Evolutionary conservation across 2,329 filamentous ascomycete genomes (phyloP), one percentile per base, ranked within the genome.

Genomic region (Diplodia intermedia): DNA sequence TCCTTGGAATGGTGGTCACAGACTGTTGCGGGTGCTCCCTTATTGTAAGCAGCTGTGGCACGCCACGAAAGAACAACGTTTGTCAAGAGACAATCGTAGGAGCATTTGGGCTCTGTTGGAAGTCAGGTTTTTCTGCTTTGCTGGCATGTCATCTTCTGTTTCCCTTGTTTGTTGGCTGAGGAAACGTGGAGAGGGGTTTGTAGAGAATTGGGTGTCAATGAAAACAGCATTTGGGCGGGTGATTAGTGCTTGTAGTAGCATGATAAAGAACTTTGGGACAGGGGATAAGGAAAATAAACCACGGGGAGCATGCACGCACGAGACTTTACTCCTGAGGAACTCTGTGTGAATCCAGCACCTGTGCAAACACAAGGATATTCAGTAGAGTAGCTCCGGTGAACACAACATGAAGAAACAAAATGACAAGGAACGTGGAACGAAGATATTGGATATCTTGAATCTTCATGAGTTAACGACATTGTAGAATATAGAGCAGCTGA

Each of bases 381-480:
- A 36, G 9, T 8, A 47, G 14, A 11, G 43, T 15, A 7, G 15
- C 31, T 2, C 29, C 12, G 29, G 18, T n/a, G 3, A 65, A 20
- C 20, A 18, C 9, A 18, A 26, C 23, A 4, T 15, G 20, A 53
- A 11, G 20, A 40, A 4, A 47, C 6, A 14, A 40, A 66, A 57
- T 43, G 33, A 56, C 31, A 9, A 11, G 8, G 33, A 36, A 26
- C 14, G 26, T n/a, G 14, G 49, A 54, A 36, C 1, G 33, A 54
- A 43, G 20, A 47, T 47, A 49, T 12, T 18, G 26, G 11, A 50
- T 50, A 23, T 66, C 53, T 66, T 26, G n/a, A 66, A 20, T 14
- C 31, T 53, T 33, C 53, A 26, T 54, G 9, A 55, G 15, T 29
- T 60, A 60, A 60, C 12, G 56, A 60, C 56, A 60, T 47, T 3